Evolutionary conservation across 1,139 yeast genomes (phyloP).

Genomic region (Debaryomyces udenii): DNA sequence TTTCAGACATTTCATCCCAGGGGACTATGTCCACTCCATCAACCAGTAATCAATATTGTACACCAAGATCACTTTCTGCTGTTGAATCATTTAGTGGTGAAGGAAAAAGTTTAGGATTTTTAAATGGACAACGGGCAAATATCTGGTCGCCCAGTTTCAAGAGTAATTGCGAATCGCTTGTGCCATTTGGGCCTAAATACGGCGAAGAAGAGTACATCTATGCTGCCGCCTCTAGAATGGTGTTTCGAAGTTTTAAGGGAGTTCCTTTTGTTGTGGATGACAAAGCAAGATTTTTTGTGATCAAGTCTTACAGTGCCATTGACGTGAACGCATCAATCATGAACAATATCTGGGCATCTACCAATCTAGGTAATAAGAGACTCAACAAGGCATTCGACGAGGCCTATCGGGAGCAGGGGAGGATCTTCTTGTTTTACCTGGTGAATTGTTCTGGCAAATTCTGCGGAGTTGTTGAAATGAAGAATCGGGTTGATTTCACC

Average conservation of each 20-base stretch:
- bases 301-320: conserved; percentile 52
- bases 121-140: conserved; percentile 18
- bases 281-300: conserved; percentile 52
- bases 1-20: conserved; percentile 9
- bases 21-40: conserved; percentile 9
- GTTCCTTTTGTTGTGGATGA: conserved; percentile 18
- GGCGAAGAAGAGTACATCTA: conserved; percentile 2
- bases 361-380: conserved; percentile 57
- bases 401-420: conserved; percentile 25
- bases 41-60: conserved; percentile 13
- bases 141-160: conserved; percentile 28
- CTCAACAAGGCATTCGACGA: conserved; percentile 35
- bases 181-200: conserved; percentile 5
- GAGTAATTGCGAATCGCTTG: conserved; percentile 8
- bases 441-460: conserved; percentile 63
- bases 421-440: conserved; percentile 55
- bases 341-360: conserved; percentile 61
- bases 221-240: neutral
- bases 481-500: conserved; percentile 37
- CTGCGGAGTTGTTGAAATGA: conserved; percentile 67
- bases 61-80: conserved; percentile 25
- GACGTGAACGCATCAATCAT: conserved; percentile 54
- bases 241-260: conserved; percentile 29
- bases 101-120: conserved; percentile 8
- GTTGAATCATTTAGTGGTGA: conserved; percentile 22